Base-by-base conservation (phyloP, 805 yeast species). In the Candida pini region DNA sequence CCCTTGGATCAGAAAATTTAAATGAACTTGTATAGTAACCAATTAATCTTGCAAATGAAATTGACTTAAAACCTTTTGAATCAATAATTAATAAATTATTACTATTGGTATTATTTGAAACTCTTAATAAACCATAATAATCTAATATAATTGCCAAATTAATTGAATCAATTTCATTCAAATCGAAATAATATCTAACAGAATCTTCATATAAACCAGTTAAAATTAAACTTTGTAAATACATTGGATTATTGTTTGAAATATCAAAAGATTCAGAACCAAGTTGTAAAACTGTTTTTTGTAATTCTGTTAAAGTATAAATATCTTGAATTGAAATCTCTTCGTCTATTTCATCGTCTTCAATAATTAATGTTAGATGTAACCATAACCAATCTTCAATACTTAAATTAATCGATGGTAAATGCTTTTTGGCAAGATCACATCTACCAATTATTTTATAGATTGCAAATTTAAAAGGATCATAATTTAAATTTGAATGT, bases 371-470 rank as follows among this genome's bases (percentile, higher is more conserved):
- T 59, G 78, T 71, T 37, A 92, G 69, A 59, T 92, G 97, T 54
- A 84, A 76, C 98, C 98, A 90, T 32, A 90, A 58, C 97, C 97
- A 90, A 62, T 90, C 97, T 58, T 90, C 97, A 31, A 89, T 75
- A 39, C 94, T 84, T 24, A 78, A 61, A 20, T 90, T 74, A 25
- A 73, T 65, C n/a, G 78, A 57, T 24, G 94, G 77, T 48, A 89
- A 63, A 43, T 73, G 64, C 58, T 78, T 77, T 58, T 79, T 69
- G 31, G 82, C 66, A 52, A 81, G 53, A 62, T 79, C 80, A 58
- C 96, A 87, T 57, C 92, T 81, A n/a, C 97, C 97, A 38, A 90
- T 72, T 18, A 92, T 71, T 60, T 92, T 90, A 64, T 86, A 92
- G 5, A 88, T 81, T 0, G 96, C 92, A 54, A 80, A 82, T 54